Base-by-base conservation (phyloP, 2,329 filamentous ascomycete species). In the Beauveria scarabaeidicola region DNA sequence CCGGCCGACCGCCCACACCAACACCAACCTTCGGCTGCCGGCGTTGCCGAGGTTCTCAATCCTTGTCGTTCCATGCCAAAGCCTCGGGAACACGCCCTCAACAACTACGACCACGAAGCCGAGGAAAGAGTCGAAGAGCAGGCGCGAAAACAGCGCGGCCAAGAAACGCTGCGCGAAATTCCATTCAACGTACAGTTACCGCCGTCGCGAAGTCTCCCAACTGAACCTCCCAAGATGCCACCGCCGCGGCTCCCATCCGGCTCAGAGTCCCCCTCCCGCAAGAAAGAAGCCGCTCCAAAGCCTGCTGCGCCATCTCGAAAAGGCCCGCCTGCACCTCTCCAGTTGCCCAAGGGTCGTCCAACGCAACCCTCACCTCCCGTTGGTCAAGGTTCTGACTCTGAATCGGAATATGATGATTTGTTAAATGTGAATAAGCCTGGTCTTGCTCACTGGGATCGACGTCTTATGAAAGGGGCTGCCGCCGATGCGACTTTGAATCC, bases 391-490 rank as follows among this genome's bases (percentile, higher is more conserved):
- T 80, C 82, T 2, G 82, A 85, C 40, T 86, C 87, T 0, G 90
- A 90, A 61, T 92, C 90, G 0, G 91, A 96, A 64, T 94, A 92
- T 65, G 90, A 94, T 61, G 88, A 92, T 63, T 81, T 89, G 40
- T 73, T 90, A 13, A 87, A 90, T 63, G 84, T 87, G 3, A 81
- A 87, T 48, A 86, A 88, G 63, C 77, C 86, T 53, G 76, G 81
- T 0, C 74, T 81, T 40, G 77, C 81, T 13, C 77, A 84, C 56
- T 82, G 92, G 63, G 93, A 91, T 9, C 83, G 91, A 61, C 81
- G 90, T 66, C 90, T 88, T 72, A 96, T 91, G 3, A 83, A 92
- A 56, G 91, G 93, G 70, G 90, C 96, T 63, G 91, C 96, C 63
- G 25, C n/a, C 23, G 19, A 46, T 3, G 11, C n/a, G 5, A 25